These are phyloP conservation scores for Marasmius sp. DNA, from an alignment of 1,284 basidiomycete genomes.

Conservation along the genomic window DNA sequence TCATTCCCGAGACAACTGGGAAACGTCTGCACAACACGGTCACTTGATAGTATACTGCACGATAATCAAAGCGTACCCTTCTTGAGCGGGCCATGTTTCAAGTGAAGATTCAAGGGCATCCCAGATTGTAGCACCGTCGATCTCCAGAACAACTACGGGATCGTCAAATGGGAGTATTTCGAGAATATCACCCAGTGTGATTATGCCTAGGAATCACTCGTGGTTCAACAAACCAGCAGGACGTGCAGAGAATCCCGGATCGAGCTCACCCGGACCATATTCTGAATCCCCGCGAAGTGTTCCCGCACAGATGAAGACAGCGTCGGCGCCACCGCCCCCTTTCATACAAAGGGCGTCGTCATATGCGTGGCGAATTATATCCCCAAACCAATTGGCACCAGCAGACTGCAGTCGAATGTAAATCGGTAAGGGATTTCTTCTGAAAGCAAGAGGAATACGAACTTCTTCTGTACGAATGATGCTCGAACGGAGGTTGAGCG, in stretches of 20 bases:
- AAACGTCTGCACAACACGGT: slow-evolving; percentile 63
- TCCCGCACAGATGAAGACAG: slow-evolving; percentile 83
- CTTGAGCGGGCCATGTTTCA: slow-evolving; percentile 84
- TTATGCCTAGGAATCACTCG: slow-evolving; percentile 44
- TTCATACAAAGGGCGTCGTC: slow-evolving; percentile 74
- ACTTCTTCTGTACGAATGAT: slow-evolving; percentile 74
- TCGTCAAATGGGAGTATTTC: slow-evolving; percentile 93
- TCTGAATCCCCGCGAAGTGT: slow-evolving; percentile 84
- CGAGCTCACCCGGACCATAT: slow-evolving; percentile 73
- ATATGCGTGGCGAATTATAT: slow-evolving; percentile 84
- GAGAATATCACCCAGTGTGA: slow-evolving; percentile 82
- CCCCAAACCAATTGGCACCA: slow-evolving; percentile 87
- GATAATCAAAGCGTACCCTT: slow-evolving; percentile 57
- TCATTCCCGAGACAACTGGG: slow-evolving; percentile 85
- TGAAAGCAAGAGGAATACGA: slow-evolving; percentile 9
- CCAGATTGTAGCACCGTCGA: slow-evolving; percentile 84
- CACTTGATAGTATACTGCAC: not conserved
- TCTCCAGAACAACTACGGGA: slow-evolving; percentile 78
- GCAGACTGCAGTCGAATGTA: slow-evolving; percentile 52
- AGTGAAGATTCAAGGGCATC: slow-evolving; percentile 78
- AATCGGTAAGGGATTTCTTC: not conserved
- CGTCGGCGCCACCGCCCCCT: slow-evolving; percentile 68
- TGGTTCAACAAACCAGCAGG: not conserved
- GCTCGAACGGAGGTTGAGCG: slow-evolving; percentile 77
- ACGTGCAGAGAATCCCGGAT: not conserved